Evolutionary conservation across 345 rosid species (phyloP), one percentile per base, ranked within the genome.

Genomic region (Arabis alpina): DNA sequence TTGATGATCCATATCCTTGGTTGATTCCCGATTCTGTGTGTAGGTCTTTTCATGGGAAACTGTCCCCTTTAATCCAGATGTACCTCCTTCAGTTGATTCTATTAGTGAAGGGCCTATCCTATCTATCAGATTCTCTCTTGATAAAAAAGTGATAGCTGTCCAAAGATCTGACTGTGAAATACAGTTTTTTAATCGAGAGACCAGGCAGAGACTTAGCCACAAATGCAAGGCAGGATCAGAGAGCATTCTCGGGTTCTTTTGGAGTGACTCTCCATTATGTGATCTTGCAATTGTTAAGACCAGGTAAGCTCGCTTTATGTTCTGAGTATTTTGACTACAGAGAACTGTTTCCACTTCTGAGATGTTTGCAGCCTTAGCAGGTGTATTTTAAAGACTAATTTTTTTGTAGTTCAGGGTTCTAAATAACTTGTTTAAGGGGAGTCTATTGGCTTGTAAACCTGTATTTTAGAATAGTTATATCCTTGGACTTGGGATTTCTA

Each of bases 11-110:
- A 10, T 4, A 53, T 64, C 72, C 57, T 43, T 45, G 36, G 6
- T 43, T 24, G 51, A 48, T 66, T 68, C 66, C 54, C 45, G 54
- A 9, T 36, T 50, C 37, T 30, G 10, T 27, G 32, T 71, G 28
- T 76, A 95, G 98, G 85, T 92, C 19, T 80, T 85, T 78, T 85
- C 97, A 10, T 95, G 99, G 99, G 86, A 86, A 87, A 78, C 86
- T 53, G 75, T 54, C 66, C 92, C 97, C 32, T 90, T 88, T 76
- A 58, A 77, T 75, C 90, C 92, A 70, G 75, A 54, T 52, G 79
- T 63, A 77, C 74, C 84, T 72, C 88, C 99, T 48, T 71, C 81
- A 64, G 77, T 82, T 59, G 97, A 95, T 83, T 81, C 92, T 65
- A 86, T 90, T 54, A 67, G 77, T 34, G 97, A 90, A 61, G 99